Evolutionary conservation across 306 rosid species (phyloP), one percentile per base, ranked within the genome.

Genomic region (Trichosanthes cucumerina): DNA sequence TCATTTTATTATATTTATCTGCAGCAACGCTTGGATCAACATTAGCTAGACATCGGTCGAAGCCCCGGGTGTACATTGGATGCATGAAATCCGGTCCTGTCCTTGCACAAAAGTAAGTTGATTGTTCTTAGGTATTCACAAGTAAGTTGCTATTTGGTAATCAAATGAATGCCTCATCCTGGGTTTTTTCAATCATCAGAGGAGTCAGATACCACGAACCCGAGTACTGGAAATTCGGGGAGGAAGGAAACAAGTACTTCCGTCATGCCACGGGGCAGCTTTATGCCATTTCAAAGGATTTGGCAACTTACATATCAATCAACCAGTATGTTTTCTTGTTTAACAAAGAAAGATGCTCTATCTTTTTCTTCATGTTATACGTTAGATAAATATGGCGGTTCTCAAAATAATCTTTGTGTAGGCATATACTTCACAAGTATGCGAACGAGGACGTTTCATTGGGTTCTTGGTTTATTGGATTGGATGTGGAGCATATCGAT

Each of bases 21-120:
- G 23, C 87, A 88, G 91, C 86, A 64, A 86, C 91, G 36, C 89
- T 88, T 26, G 89, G 89, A 64, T 82, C 87, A 75, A 88, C 89
- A 64, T 77, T 88, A 74, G 91, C 86, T 38, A 84, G 86, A 46
- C 91, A 88, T 73, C 70, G 88, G 56, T 77, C 80, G 5, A 84
- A 88, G 70, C 66, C 86, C 21, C 80, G 89, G 58, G 86, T 88
- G 44, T 88, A 88, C 77, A 86, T 88, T 24, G 91, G 91, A 62
- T 88, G 91, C 80, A 88, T 88, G 91, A 88, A 88, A 81, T 88
- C 91, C 6, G 91, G 91, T 81, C 91, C 89, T 0, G 91, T 88
- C 65, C 86, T 88, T 50, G 89, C 91, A 50, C 91, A 77, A 82
- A 88, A 88, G 91, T 88, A 75, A 85, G 88, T 36, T 13, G 12